Evolutionary conservation across 805 yeast genomes (phyloP).

Genomic region (Candida ipomoeae): DNA sequence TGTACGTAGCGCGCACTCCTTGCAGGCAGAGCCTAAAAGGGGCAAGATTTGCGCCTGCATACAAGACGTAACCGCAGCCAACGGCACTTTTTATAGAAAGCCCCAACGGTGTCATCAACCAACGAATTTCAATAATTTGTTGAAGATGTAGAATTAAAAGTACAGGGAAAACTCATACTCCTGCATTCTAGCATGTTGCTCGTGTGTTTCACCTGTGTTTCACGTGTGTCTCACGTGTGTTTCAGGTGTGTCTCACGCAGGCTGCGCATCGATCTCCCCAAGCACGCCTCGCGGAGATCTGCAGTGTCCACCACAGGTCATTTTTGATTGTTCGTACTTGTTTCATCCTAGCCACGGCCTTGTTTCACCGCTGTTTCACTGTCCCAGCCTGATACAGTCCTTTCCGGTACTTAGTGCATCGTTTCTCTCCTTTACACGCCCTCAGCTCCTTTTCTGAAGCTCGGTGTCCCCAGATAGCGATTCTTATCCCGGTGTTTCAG

Average conservation of each 20-base stretch:
- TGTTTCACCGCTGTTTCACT: not conserved
- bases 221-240: not conserved
- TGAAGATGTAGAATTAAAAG: no score
- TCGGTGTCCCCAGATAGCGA: no score
- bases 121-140: no score
- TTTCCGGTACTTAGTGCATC: not conserved
- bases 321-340: not conserved
- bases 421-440: no score
- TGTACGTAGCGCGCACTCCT: not conserved
- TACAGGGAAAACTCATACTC: no score
- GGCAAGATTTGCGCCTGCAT: not conserved
- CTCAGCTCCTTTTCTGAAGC: no score
- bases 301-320: not conserved
- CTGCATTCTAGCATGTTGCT: no score
- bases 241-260: not conserved
- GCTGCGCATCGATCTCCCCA: not conserved
- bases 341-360: not conserved
- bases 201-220: not conserved
- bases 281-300: slow-evolving; percentile 1
- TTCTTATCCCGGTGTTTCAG: no score
- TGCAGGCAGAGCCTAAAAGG: not conserved
- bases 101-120: not conserved
- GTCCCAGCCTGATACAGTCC: not conserved
- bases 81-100: not conserved
- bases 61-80: not conserved